phyloP scores from a whole-genome alignment of 768 basidiomycete genomes.

The Trametes punicea region DNA sequence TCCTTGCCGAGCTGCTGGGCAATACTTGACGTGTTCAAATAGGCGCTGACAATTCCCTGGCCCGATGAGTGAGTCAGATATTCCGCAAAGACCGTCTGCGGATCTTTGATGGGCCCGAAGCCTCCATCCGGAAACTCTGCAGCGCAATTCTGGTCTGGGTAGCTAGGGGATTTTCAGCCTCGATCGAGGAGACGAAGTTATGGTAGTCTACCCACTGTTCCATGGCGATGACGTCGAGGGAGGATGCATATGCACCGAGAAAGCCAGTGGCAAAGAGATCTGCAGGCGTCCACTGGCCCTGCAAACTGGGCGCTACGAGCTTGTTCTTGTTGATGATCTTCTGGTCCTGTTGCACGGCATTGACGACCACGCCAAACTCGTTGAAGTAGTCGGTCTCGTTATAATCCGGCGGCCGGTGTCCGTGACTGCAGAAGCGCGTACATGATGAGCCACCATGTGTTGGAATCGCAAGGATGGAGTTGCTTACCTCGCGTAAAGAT shows the following conservation, averaged over 20 bases:
- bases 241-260: conserved; percentile 39
- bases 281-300: conserved; percentile 50
- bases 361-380: conserved; percentile 49
- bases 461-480: not conserved
- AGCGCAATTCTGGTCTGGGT: conserved; percentile 61
- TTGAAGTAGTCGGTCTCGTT: conserved; percentile 43
- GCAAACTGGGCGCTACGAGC: conserved; percentile 64
- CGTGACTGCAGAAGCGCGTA: conserved; percentile 27
- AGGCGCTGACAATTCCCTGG: conserved; percentile 46
- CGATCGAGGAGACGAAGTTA: not conserved
- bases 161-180: conserved; percentile 34
- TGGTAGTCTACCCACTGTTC: conserved; percentile 42
- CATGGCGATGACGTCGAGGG: conserved; percentile 46
- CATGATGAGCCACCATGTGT: not conserved
- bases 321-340: conserved; percentile 40
- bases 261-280: conserved; percentile 52
- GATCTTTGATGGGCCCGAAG: conserved; percentile 37
- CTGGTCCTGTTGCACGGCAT: conserved; percentile 39
- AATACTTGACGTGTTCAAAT: conserved; percentile 44
- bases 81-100: conserved; percentile 45
- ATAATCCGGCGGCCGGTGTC: conserved; percentile 34
- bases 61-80: conserved; percentile 63
- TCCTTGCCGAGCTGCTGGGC: conserved; percentile 40
- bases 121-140: conserved; percentile 38
- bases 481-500: conserved; percentile 50